Percentiles rank a stretch among this genome's conserved stretches.
These are phyloP conservation scores for Trichosporon sp. DNA, from an alignment of 1,284 basidiomycete genomes.

Conservation along the genomic window DNA sequence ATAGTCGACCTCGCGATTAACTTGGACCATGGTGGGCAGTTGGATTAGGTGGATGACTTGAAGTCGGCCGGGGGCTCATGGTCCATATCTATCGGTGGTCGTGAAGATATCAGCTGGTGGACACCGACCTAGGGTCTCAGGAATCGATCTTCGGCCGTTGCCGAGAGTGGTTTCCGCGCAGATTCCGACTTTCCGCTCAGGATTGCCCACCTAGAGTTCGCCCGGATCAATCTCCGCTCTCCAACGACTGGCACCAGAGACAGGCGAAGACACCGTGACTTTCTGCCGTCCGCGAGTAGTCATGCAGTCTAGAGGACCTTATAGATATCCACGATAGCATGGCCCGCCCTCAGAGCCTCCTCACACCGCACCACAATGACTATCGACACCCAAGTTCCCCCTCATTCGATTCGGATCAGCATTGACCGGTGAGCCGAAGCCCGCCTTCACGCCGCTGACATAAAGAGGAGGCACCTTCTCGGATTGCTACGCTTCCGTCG, in stretches of 20 bases:
- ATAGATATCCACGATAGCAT: neutral
- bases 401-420: conserved; percentile 42
- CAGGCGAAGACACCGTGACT: neutral
- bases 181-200: neutral
- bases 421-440: conserved; percentile 26
- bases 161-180: neutral
- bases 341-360: neutral
- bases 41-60: neutral
- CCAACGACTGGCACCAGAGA: too few species aligned
- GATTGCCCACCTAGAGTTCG: neutral
- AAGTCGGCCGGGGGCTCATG: neutral
- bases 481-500: conserved; percentile 41
- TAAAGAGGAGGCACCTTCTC: conserved; percentile 44
- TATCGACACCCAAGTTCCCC: conserved; percentile 23
- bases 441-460: neutral
- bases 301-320: neutral
- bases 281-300: neutral
- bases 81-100: neutral
- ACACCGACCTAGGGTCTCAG: neutral
- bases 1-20: conserved; percentile 14
- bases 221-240: neutral
- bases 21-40: neutral
- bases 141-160: neutral
- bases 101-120: neutral
- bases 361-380: conserved; percentile 19